Base-by-base conservation (phyloP, 2,329 filamentous ascomycete species). In the Xylariaceae sp. region DNA sequence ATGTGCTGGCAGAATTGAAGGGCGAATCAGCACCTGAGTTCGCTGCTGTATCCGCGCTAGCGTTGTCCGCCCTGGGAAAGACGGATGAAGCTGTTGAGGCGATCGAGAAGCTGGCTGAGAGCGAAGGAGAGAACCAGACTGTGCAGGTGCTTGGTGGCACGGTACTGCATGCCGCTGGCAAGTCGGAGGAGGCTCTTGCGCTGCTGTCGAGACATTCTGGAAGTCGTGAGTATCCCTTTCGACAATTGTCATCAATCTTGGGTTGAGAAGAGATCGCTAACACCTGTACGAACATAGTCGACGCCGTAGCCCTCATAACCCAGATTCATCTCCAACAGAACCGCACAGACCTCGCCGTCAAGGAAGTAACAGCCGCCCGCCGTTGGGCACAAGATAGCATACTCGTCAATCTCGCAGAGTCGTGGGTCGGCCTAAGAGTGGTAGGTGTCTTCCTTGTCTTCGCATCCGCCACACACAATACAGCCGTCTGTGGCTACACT, bases 351-450 rank as follows among this genome's bases (percentile, higher is more conserved):
- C 83, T 97, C 45, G 94, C 94, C 1, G 65, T 91, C 12, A 96
- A 96, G 73, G 93, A 97, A 74, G 91, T 96, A 36, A 77, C 85
- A 47, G 84, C 88, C 34, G 94, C 94, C 34, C 84, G 92, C 69
- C 83, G 90, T 72, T 97, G 93, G 89, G 94, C 93, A 7, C 93
- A 99, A 73, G 94, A 97, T 69, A 96, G 88, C 61, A 75, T 97
- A 38, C 77, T 97, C 45, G 90, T 97, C 59, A 97, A 99, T 72
- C 74, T 99, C 60, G 92, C 92, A 7, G 94, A 99, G 74, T 90
- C 90, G 7, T 99, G 93, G 94, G 89, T 96, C 58, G 92, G 91
- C 28, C 73, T 97, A 71, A 81, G 94, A 70, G 77, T 93, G 72
- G 90, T 94, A 81, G 56, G 80, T 74, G 34, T 51, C 19, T 18